Evolutionary conservation across 495 filamentous ascomycete genomes (phyloP), one percentile per base, ranked within the genome.

Genomic region (Sordaria brevicollis): DNA sequence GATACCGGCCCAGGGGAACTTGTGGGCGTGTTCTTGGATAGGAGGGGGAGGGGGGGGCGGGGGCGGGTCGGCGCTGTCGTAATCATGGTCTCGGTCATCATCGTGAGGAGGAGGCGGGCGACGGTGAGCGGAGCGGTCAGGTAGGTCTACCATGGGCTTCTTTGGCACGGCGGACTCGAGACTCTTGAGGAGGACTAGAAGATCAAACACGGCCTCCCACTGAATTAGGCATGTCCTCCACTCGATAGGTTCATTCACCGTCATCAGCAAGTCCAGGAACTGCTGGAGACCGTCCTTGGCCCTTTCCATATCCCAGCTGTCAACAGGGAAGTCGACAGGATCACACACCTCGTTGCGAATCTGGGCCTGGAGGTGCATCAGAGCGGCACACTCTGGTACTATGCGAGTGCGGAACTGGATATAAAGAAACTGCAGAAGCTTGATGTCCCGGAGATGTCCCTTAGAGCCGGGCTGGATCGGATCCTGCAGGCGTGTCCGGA

Each of bases 301-400:
- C 19, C 94, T 88, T 76, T 97, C 94, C 89, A 97, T 95, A 75
- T 97, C 94, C 94, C 94, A 97, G 35, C 94, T 86, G 73, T 97
- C 95, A 43, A 97, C 88, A 4, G 94, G 94, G 75, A 97, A 97
- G 77, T 96, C 93, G 71, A 92, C 88, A 0, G 83, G 78, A 36
- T 84, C 81, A 33, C 78, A 72, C 37, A 75, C 68, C 21, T 75
- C 76, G 43, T 79, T 79, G 29, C 91, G 89, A 67, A 97, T 95
- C 73, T 96, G 89, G n/a, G 91, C 91, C 81, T 97, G 94, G 15
- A 96, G 86, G 73, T 93, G 92, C 80, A 97, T 95, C 37, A 97
- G 82, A n/a, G 92, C 93, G 70, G 92, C 91, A 10, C 92, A 96
- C 72, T 97, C 93, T 5, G 94, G 94, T 8, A 97, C 92, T 70